These are phyloP conservation scores for Exophiala oligosperma DNA, from an alignment of 2,329 filamentous ascomycete species.

Conservation along the genomic window DNA sequence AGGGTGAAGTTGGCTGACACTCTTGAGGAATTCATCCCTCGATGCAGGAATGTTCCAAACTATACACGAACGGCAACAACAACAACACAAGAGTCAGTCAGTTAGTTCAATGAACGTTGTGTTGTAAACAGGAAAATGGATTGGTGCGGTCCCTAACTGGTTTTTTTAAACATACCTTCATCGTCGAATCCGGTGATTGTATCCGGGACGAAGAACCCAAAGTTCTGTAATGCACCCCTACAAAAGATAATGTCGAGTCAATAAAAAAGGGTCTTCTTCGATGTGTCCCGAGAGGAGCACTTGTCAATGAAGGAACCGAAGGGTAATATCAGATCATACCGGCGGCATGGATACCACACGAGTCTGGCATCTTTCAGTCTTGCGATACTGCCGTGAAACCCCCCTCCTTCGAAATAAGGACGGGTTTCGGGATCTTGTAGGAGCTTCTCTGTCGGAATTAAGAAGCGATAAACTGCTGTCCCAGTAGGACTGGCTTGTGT, in stretches of 20 bases:
- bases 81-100: background rate
- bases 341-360: constrained; percentile 31
- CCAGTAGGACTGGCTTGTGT: constrained; percentile 30
- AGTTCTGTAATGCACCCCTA: constrained; percentile 10
- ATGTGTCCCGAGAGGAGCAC: too few species aligned
- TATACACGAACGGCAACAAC: background rate
- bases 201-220: constrained; percentile 8
- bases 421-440: constrained; percentile 33
- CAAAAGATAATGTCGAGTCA: background rate
- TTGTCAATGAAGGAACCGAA: too few species aligned
- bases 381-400: constrained; percentile 8
- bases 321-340: background rate
- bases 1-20: constrained; percentile 6
- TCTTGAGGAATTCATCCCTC: constrained; percentile 5
- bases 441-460: constrained; percentile 36
- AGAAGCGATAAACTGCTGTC: constrained; percentile 36
- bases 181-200: constrained; percentile 4
- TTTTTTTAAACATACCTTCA: constrained; percentile 1
- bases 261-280: too few species aligned
- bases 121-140: background rate
- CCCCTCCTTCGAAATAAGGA: constrained; percentile 27
- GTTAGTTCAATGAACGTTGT: too few species aligned
- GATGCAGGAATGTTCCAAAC: constrained; percentile 14
- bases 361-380: constrained; percentile 23
- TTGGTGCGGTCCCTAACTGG: background rate